Base-by-base conservation (phyloP, 305 asterid species). In the Euphrasia arctica region DNA sequence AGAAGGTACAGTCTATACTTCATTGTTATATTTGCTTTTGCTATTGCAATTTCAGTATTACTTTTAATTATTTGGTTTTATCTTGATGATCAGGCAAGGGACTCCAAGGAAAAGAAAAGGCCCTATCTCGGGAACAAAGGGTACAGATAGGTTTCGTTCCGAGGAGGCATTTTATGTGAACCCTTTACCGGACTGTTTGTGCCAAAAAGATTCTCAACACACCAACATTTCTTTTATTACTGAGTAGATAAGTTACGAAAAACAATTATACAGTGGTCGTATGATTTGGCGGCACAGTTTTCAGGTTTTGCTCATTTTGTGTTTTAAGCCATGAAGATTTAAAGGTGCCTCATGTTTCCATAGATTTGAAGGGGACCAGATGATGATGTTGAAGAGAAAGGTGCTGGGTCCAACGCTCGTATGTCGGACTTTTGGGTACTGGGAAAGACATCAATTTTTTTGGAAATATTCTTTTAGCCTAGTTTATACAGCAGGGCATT, bases 101-200 rank as follows among this genome's bases (percentile, higher is more conserved):
- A 83, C 95, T 9, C 97, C 98, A 9, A 75, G 98, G 78, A 92
- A 85, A 85, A 87, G 98, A 72, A 92, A 92, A 75, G 98, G 97
- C 27, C 97, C 97, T 11, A 50, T 82, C 32, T 10, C 96, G n/a
- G 97, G 98, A 67, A 85, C 98, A 2, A 92, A 85, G 77, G 98
- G 98, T 43, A 84, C 28, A 0, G 97, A 92, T 12, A 87, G 97
- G 70, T 87, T 82, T 69, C 95, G 98, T 6, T 79, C 98, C 1
- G 98, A 92, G 70, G 98, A 92, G 84, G 83, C 97, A 36, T 92
- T 92, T 77, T 92, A 87, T 14, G 95, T 84, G 73, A 92, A 92
- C 68, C 95, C 98, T 62, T 74, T 92, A 65, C 97, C 98, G 0
- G 97, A 92, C 68, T 89, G 98, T 76, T 74, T 92, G 56, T 92